Evolutionary conservation across 306 rosid species (phyloP).

Genomic region (Arachis hypogaea): DNA sequence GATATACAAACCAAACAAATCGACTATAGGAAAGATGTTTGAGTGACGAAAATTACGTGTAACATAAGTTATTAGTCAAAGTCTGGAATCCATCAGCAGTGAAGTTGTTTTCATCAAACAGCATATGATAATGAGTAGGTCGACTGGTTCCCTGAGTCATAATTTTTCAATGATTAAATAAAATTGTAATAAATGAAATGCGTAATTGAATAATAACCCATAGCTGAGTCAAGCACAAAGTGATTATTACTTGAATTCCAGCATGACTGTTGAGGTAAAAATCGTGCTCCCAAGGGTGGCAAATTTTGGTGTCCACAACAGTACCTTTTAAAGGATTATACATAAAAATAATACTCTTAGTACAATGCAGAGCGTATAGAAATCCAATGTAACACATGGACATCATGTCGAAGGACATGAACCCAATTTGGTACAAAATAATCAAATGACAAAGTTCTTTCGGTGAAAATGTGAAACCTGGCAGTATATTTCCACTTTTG

Average conservation of each 20-base stretch:
- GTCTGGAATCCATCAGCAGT: slow-evolving; percentile 38
- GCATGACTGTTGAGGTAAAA: slow-evolving; percentile 87
- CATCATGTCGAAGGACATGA: background rate
- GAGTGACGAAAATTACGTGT: slow-evolving; percentile 33
- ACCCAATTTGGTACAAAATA: background rate
- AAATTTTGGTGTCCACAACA: slow-evolving; percentile 66
- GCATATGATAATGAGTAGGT: slow-evolving; percentile 49
- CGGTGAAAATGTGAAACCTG: slow-evolving; percentile 54
- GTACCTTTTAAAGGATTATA: slow-evolving; percentile 52
- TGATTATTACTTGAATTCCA: slow-evolving; percentile 64
- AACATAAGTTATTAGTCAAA: slow-evolving; percentile 47
- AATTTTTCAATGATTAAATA: background rate
- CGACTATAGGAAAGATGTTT: background rate
- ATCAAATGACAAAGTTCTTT: background rate
- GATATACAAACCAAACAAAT: too few relatives aligned
- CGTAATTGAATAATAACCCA: background rate
- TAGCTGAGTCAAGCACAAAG: background rate
- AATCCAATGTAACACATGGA: background rate
- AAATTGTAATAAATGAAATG: background rate
- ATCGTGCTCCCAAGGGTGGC: slow-evolving; percentile 74
- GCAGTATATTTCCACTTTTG: slow-evolving; percentile 73
- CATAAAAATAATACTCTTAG: background rate
- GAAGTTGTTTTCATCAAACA: slow-evolving; percentile 45
- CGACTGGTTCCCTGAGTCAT: slow-evolving; percentile 54
- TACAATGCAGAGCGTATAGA: background rate